A percentile compares a stretch with the other conserved stretches of the same genome.
These are phyloP conservation scores for Acorus calamus DNA, from an alignment of 106 monocot genomes.

Conservation along the genomic window DNA sequence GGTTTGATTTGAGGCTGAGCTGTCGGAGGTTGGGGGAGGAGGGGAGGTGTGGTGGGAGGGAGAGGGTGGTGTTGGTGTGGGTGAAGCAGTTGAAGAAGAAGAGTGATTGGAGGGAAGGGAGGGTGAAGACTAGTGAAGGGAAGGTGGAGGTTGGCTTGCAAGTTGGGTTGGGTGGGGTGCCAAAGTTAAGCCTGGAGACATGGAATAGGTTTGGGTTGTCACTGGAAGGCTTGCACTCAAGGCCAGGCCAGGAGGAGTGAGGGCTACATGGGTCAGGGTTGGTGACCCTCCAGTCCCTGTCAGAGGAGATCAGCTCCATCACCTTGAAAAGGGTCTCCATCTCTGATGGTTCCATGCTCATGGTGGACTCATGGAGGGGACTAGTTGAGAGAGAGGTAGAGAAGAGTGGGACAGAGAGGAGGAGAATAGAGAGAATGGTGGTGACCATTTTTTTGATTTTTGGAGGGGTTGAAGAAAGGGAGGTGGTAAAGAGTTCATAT, in stretches of 20 bases:
- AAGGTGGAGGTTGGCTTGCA: conserved; percentile 60
- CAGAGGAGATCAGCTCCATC: conserved; percentile 74
- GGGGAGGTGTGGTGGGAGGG: conserved; percentile 6
- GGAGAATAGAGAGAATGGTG: conserved; percentile 4
- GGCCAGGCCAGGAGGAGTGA: conserved; percentile 59
- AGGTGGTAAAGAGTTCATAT: no score
- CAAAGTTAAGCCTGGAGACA: conserved; percentile 70
- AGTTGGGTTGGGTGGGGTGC: conserved; percentile 42
- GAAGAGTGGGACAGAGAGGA: conserved; percentile 1
- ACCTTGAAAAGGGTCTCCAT: conserved; percentile 64
- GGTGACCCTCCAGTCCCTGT: conserved; percentile 62
- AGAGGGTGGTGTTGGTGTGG: conserved; percentile 26
- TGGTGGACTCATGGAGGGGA: not conserved
- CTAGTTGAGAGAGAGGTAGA: not conserved
- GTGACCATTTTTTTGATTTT: no score
- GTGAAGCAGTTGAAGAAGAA: conserved; percentile 84
- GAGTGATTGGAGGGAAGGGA: conserved; percentile 64
- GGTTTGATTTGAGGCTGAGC: conserved; percentile 72
- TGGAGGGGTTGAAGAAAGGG: no score
- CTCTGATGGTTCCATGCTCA: conserved; percentile 36
- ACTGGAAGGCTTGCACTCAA: conserved; percentile 48
- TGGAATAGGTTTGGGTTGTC: conserved; percentile 32
- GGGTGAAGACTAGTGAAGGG: conserved; percentile 45
- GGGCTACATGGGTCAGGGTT: conserved; percentile 63
- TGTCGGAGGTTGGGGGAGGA: conserved; percentile 31